Evolutionary conservation across 2,329 filamentous ascomycete species (phyloP).

Genomic region (Alternaria viburni): DNA sequence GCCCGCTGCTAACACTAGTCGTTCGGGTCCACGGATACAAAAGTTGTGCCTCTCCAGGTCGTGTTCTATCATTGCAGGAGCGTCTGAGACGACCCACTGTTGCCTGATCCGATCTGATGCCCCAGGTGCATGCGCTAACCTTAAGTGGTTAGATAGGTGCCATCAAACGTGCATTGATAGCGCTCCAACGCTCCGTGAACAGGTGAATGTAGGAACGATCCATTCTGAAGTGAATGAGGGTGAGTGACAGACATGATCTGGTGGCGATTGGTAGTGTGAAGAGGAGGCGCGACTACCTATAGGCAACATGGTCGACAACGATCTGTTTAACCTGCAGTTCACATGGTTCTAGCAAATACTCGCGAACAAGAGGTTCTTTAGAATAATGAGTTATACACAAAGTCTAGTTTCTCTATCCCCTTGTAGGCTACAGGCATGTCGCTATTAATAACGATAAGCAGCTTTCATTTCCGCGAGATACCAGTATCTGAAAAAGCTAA

Average conservation of each 20-base stretch:
- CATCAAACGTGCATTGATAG: neutral
- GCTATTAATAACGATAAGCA: neutral
- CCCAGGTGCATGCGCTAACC: neutral
- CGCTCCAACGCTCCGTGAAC: neutral
- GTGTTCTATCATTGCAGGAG: slow-evolving; percentile 10
- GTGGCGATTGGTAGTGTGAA: neutral
- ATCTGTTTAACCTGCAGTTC: neutral
- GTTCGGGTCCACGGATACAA: neutral
- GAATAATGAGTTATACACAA: neutral
- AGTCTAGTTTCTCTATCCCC: neutral
- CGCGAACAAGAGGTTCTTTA: neutral
- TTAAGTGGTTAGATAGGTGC: neutral
- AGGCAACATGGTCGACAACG: neutral
- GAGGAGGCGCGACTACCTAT: neutral
- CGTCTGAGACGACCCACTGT: neutral
- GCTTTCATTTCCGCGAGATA: neutral
- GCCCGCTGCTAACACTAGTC: neutral
- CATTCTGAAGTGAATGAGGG: neutral
- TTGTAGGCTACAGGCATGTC: neutral
- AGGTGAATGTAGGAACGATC: neutral
- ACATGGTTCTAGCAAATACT: neutral
- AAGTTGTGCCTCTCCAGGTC: neutral
- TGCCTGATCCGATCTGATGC: slow-evolving; percentile 1
- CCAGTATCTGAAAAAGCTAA: neutral
- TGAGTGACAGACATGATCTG: neutral